Percentiles rank a stretch among this genome's conserved stretches.
Evolutionary conservation across 1,284 basidiomycete genomes (phyloP).

Genomic region (Trametes pubescens): DNA sequence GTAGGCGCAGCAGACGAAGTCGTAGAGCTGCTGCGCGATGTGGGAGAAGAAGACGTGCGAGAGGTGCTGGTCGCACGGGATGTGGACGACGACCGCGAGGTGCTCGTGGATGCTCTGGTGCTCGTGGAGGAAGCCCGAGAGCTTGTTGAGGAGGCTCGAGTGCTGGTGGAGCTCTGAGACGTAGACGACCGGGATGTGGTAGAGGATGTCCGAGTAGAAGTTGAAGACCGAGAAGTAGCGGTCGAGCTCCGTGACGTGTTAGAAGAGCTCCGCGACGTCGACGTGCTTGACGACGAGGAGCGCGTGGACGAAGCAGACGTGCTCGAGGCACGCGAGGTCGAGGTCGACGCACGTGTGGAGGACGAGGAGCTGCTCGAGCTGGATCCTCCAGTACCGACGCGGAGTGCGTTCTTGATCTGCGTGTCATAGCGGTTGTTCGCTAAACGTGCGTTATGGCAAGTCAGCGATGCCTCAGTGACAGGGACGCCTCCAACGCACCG

Average conservation of each 20-base stretch:
- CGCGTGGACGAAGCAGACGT: neutral
- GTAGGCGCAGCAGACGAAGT: slow-evolving; percentile 1
- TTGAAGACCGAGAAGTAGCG: neutral
- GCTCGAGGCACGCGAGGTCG: neutral
- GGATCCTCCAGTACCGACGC: neutral
- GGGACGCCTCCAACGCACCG: neutral
- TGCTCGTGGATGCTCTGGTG: slow-evolving; percentile 4
- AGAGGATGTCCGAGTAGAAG: neutral
- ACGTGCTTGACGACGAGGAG: neutral
- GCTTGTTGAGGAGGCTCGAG: neutral
- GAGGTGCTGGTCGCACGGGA: slow-evolving; percentile 4
- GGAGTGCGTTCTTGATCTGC: slow-evolving; percentile 15
- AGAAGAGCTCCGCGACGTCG: neutral
- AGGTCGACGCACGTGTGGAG: slow-evolving; percentile 25
- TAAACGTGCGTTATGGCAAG: neutral
- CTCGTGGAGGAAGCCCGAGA: slow-evolving; percentile 2
- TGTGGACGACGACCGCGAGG: neutral
- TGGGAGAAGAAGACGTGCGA: neutral
- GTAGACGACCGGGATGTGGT: neutral
- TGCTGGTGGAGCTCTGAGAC: neutral
- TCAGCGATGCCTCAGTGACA: neutral
- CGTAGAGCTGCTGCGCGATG: neutral
- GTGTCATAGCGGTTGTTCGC: slow-evolving; percentile 21
- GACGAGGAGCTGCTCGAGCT: slow-evolving; percentile 30
- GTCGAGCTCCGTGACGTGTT: slow-evolving; percentile 6